Conservation (phyloP, 176 grass and related monocot species). For the Panicum miliaceum region DNA sequence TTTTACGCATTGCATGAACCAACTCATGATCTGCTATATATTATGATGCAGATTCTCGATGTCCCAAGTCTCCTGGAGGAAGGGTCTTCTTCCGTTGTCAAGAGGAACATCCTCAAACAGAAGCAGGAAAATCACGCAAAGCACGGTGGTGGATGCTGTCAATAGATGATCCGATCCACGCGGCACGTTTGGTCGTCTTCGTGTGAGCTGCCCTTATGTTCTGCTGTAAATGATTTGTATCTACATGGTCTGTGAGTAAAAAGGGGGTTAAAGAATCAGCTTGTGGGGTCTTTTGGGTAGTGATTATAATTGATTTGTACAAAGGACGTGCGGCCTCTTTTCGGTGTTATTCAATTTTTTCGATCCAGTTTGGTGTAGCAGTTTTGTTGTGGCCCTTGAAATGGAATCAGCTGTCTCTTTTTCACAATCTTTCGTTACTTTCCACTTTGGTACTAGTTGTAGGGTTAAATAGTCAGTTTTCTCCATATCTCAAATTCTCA, state of each 20-base stretch:
- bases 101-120: conserved; percentile 85
- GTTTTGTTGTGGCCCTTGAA: conserved; percentile 19
- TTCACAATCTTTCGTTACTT: neutral
- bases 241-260: conserved; percentile 51
- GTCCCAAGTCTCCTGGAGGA: conserved; percentile 85
- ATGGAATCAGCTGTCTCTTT: neutral
- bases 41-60: conserved; percentile 70
- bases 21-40: neutral
- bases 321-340: conserved; percentile 34
- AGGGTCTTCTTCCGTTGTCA: conserved; percentile 75
- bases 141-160: conserved; percentile 62
- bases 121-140: conserved; percentile 78
- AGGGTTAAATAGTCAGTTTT: no score
- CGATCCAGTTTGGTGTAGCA: neutral
- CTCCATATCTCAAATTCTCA: no score
- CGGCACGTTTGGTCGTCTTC: neutral
- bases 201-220: conserved; percentile 18
- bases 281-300: conserved; percentile 33
- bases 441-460: neutral
- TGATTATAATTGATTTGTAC: conserved; percentile 60
- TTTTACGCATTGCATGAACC: neutral
- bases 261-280: conserved; percentile 30
- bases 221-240: conserved; percentile 65
- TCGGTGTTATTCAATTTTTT: conserved; percentile 14
- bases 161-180: conserved; percentile 33